A percentile compares a stretch with the other conserved stretches of the same genome.
These are phyloP conservation scores for Collybia sordida DNA, from an alignment of 768 basidiomycete genomes.

Conservation along the genomic window DNA sequence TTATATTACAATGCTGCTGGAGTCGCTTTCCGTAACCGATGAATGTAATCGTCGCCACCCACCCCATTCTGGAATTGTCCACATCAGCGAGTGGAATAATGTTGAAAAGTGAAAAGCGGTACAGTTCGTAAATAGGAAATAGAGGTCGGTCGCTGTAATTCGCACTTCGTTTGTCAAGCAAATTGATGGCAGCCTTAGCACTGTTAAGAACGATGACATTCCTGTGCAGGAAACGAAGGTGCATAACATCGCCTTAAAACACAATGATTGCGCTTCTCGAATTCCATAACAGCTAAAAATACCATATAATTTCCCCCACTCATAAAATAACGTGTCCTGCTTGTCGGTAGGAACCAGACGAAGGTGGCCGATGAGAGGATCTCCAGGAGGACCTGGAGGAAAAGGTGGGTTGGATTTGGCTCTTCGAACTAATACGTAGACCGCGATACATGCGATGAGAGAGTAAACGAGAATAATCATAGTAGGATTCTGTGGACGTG, in stretches of 20 bases:
- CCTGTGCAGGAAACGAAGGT: neutral
- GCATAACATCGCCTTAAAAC: conserved; percentile 2
- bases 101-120: too few species aligned
- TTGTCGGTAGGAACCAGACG: conserved; percentile 15
- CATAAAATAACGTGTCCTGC: conserved; percentile 10
- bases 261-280: neutral
- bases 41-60: conserved; percentile 7
- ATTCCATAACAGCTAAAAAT: neutral
- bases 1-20: conserved; percentile 12
- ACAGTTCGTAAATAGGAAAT: conserved; percentile 19
- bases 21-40: conserved; percentile 15
- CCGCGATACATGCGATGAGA: too few species aligned
- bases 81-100: neutral
- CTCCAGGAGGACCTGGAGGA: conserved; percentile 21
- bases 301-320: conserved; percentile 21
- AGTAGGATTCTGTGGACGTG: too few species aligned
- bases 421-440: too few species aligned
- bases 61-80: conserved; percentile 11
- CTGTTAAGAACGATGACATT: conserved; percentile 4
- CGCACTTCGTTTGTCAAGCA: conserved; percentile 28
- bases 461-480: too few species aligned
- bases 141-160: conserved; percentile 21
- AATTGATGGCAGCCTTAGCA: conserved; percentile 1
- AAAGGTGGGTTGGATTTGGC: too few species aligned
- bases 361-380: conserved; percentile 22